These are phyloP conservation scores for Gossypium stocksii DNA, from an alignment of 345 rosid species.

Conservation along the genomic window DNA sequence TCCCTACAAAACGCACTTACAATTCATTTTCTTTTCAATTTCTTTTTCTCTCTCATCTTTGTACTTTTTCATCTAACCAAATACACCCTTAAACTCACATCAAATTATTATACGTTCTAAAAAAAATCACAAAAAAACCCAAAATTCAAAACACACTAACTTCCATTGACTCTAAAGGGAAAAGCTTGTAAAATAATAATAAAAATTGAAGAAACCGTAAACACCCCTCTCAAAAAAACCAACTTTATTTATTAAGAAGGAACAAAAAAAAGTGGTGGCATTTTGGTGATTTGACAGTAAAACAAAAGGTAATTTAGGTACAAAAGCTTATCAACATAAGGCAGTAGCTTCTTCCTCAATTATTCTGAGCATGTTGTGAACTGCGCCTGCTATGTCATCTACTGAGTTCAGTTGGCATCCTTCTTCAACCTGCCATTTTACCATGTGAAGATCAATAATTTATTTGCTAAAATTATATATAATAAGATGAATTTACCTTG, in stretches of 20 bases:
- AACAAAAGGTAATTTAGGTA: slow-evolving; percentile 21
- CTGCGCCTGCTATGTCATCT: slow-evolving; percentile 85
- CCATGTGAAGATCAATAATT: neutral
- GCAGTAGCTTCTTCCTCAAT: slow-evolving; percentile 46
- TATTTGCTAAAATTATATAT: neutral
- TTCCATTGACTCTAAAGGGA: neutral
- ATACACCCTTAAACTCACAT: too few species aligned
- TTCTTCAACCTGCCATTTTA: slow-evolving; percentile 61
- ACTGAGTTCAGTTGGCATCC: slow-evolving; percentile 76
- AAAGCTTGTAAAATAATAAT: neutral
- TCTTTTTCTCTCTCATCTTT: too few species aligned
- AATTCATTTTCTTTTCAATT: too few species aligned
- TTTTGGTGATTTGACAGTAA: slow-evolving; percentile 13
- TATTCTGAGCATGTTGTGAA: slow-evolving; percentile 71
- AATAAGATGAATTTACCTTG: slow-evolving; percentile 40
- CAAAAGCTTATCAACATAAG: slow-evolving; percentile 20
- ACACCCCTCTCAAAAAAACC: neutral
- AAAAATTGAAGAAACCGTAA: neutral
- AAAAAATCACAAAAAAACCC: neutral
- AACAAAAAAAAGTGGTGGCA: neutral
- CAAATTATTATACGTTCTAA: neutral
- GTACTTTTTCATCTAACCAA: too few species aligned
- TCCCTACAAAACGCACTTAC: too few species aligned
- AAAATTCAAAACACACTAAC: neutral
- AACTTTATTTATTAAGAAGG: neutral